phyloP scores from a whole-genome alignment of 768 basidiomycete species.

The Brasilioporus rufonigricans region DNA sequence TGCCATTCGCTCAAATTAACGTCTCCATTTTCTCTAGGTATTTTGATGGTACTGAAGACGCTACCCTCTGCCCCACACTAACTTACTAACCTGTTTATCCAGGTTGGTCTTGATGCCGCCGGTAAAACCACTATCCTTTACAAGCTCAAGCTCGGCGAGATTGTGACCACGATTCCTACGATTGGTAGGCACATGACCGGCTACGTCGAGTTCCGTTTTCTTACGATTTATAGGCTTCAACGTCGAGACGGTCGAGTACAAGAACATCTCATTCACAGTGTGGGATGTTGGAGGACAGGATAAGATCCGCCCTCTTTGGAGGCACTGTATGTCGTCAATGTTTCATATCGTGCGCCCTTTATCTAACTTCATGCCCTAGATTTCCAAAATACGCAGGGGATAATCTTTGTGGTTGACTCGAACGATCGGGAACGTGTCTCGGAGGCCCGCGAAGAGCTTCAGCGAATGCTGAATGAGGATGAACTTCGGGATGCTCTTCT shows the following conservation, averaged over 20 bases:
- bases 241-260: slow-evolving; percentile 99
- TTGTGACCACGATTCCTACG: slow-evolving; percentile 99
- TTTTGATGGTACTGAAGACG: slow-evolving; percentile 75
- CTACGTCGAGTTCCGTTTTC: background rate
- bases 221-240: slow-evolving; percentile 80
- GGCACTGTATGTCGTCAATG: slow-evolving; percentile 80
- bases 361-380: slow-evolving; percentile 48
- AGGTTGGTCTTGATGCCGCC: slow-evolving; percentile 99
- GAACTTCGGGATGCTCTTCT: slow-evolving; percentile 98
- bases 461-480: slow-evolving; percentile 99
- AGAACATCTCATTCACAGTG: slow-evolving; percentile 99
- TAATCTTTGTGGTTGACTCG: slow-evolving; percentile 99
- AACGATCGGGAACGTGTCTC: slow-evolving; percentile 99
- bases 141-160: slow-evolving; percentile 99
- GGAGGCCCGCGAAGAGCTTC: slow-evolving; percentile 98
- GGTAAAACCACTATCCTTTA: slow-evolving; percentile 99
- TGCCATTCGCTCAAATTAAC: slow-evolving; percentile 24
- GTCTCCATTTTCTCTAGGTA: slow-evolving; percentile 57
- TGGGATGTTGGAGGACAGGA: slow-evolving; percentile 99
- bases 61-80: slow-evolving; percentile 21
- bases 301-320: slow-evolving; percentile 99
- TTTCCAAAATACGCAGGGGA: slow-evolving; percentile 99
- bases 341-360: slow-evolving; percentile 1
- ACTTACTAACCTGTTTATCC: slow-evolving; percentile 5
- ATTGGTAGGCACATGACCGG: slow-evolving; percentile 68